Evolutionary conservation across 345 rosid genomes (phyloP), one percentile per base, ranked within the genome.

Genomic region (Cardamine occulta): DNA sequence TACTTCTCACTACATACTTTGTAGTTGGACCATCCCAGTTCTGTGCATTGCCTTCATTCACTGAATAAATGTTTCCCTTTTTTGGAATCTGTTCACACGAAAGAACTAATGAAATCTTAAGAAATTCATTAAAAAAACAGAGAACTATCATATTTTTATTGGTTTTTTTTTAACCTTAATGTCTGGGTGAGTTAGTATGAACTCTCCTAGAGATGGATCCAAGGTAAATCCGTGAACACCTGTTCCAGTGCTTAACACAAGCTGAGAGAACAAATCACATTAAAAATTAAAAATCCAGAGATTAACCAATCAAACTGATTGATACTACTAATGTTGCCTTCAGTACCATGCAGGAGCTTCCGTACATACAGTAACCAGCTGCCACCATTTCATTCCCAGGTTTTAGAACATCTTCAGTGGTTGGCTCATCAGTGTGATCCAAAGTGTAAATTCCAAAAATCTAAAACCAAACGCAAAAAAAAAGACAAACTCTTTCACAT

Each of bases 321-420:
- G 18, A 48, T 31, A 54, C 32, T 31, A 54, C 32, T 47, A 37
- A 21, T 51, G 68, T 29, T 28, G 53, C 3, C 2, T 67, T 29
- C 74, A 72, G n/a, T 95, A 95, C 97, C 94, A 83, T 95, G 89
- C 99, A 95, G 42, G 97, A 92, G 84, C 99, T 95, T 76, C 99
- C 99, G 54, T 95, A 95, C 98, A 95, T 90, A 88, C 98, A 95
- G 72, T 92, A 95, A 67, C 99, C 99, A 64, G 99, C 99, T 15
- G 99, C 99, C 15, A 92, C 61, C 94, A 95, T 88, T 54, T 95
- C 82, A 74, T 80, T 87, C 68, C 99, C 99, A 47, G 98, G 94
- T 86, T 90, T 93, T 83, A 95, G 80, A 21, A 90, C 98, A 76
- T 90, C 96, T 63, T 84, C 87, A 59, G 93, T 76, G 31, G 90